phyloP scores from a whole-genome alignment of 768 basidiomycete genomes.

The Tricholoma saponaceum region DNA sequence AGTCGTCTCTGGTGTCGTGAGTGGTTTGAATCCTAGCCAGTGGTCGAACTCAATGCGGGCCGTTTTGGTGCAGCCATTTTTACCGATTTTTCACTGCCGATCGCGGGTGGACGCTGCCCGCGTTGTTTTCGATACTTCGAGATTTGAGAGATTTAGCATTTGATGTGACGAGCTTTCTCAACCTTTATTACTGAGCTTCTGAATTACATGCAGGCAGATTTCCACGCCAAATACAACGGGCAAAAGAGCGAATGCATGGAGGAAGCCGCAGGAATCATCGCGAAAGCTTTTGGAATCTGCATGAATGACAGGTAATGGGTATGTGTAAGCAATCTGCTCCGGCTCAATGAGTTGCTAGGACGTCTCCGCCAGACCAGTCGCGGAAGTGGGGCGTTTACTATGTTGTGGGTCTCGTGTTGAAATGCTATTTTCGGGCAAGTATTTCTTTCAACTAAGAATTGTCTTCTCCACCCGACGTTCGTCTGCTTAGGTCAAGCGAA shows the following conservation, averaged over 20 bases:
- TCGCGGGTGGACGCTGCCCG: slow-evolving; percentile 83
- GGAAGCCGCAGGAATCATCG: slow-evolving; percentile 80
- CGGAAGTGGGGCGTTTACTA: slow-evolving; percentile 93
- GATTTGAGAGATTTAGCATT: slow-evolving; percentile 84
- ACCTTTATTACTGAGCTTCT: background rate
- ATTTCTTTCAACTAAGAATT: background rate
- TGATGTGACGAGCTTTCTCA: slow-evolving; percentile 47
- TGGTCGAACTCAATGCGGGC: background rate
- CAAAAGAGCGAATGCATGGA: slow-evolving; percentile 72
- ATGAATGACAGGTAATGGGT: slow-evolving; percentile 60
- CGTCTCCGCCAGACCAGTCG: slow-evolving; percentile 66
- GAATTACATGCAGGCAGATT: slow-evolving; percentile 46
- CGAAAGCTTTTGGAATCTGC: slow-evolving; percentile 87
- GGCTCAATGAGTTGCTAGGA: slow-evolving; percentile 31
- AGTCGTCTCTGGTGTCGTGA: slow-evolving; percentile 71
- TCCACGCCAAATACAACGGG: slow-evolving; percentile 51
- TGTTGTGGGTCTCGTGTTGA: slow-evolving; percentile 85
- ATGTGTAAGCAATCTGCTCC: background rate
- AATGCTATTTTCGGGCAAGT: slow-evolving; percentile 90
- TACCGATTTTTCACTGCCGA: slow-evolving; percentile 77
- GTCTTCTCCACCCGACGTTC: slow-evolving; percentile 1
- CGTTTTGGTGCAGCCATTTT: slow-evolving; percentile 48
- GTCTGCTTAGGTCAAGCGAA: slow-evolving; percentile 70
- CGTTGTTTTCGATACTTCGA: slow-evolving; percentile 73
- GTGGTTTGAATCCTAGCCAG: slow-evolving; percentile 23